Base-by-base conservation (phyloP, 179 eudicot genomes). In the Beta macrorhiza region DNA sequence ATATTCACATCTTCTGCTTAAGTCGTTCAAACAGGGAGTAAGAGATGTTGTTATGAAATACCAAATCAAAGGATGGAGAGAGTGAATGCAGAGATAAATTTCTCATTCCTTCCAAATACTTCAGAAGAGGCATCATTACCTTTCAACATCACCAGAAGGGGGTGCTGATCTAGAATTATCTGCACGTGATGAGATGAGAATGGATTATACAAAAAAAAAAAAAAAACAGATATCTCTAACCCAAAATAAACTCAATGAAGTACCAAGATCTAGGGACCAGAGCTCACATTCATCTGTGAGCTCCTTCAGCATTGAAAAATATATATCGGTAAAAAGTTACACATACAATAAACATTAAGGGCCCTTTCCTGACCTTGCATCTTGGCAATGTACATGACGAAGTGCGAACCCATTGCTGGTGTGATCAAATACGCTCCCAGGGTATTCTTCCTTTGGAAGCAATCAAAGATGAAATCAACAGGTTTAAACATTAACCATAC, bases 361-460 rank as follows among this genome's bases (percentile, higher is more conserved):
- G 37, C 22, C 32, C 61, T 59, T 62, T 69, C 67, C 59, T 67
- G 77, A 95, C 99, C 99, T 92, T 91, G 91, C 99, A 95, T 92
- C 88, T 95, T 93, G 49, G 98, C 98, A 68, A 95, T 89, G 92
- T 93, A 95, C 99, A 95, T 95, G 63, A 86, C 94, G 86, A 95
- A 95, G 80, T 95, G 99, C 14, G 99, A 90, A 75, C 98, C 99
- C 83, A 89, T 91, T 51, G 89, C 93, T 8, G 99, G 98, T 55
- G 99, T 90, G 79, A 95, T 89, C 55, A 95, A 81, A 87, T 90
- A 89, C 14, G 98, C 98, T 78, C 93, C 99, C 80, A 93, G 64
- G 11, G 97, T 86, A 78, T 92, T 89, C 17, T 84, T 83, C 99
- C 99, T 95, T 79, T 71, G 9, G 86, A 68, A 76, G 52, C 52